Evolutionary conservation across 1,284 basidiomycete genomes (phyloP), one percentile per base, ranked within the genome.

Genomic region (Meira nashicola): DNA sequence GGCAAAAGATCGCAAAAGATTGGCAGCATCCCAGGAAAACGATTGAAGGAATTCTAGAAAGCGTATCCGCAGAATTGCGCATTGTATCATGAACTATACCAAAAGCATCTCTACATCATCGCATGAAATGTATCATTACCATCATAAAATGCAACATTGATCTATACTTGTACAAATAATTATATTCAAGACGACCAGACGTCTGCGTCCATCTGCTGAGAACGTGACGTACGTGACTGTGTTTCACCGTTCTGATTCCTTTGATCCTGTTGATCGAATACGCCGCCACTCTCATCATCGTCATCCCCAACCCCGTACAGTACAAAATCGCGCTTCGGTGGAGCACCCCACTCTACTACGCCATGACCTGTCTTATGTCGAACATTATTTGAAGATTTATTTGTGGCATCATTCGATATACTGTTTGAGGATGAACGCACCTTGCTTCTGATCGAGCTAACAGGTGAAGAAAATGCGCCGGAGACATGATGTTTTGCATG

Each of bases 271-370:
- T 23, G 17, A 21, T 23, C 46, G 7, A 48, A 25, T 5, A 48
- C 46, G 6, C 46, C 46, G 17, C 54, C 54, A 23, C 39, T 47
- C n/a, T 64, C 52, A 1, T 64, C 61, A 7, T 70, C 66, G 23
- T 50, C 47, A 40, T 67, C 64, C n/a, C 63, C 62, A 8, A 70
- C 55, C 8, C 62, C 66, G 46, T 62, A 70, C 11, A 68, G 62
- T 10, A 70, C 63, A 43, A 38, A 37, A 9, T 60, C 58, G 51
- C 66, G 65, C n/a, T 63, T 64, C 6, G 68, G 68, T 14, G 66
- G 54, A 2, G 61, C 62, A n/a, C 68, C 66, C 68, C 68, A 70
- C 37, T 68, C 68, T 56, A 70, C 62, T 38, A 64, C 59, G 8
- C 68, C 68, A 33, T 70, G 68, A 2, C 66, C 68, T 19, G 66